A percentile compares a stretch with the other conserved stretches of the same genome.
phyloP scores from a whole-genome alignment of 192 early-diverging fungal species.

The Martensiomyces pterosporus region DNA sequence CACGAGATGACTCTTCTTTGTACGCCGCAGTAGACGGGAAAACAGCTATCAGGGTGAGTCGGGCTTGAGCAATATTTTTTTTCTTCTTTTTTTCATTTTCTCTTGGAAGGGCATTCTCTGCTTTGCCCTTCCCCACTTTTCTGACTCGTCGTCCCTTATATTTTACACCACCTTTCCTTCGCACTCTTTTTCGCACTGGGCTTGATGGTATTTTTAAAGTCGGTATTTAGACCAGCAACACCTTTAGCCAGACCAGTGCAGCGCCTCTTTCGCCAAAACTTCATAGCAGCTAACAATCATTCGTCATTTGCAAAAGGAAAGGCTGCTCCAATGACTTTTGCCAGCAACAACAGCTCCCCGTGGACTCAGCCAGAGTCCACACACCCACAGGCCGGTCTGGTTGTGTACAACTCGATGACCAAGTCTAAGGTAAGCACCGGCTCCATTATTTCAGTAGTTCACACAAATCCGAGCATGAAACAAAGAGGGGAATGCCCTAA shows the following conservation, averaged over 20 bases:
- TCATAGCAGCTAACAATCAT: background rate
- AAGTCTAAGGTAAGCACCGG: slow-evolving; percentile 63
- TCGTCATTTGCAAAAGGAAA: background rate
- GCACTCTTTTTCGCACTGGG: too few species aligned
- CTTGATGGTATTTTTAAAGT: background rate
- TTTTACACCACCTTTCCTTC: background rate
- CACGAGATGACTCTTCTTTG: too few species aligned
- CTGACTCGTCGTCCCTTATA: too few species aligned
- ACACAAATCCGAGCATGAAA: too few species aligned
- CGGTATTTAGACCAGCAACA: background rate
- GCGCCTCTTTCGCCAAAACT: background rate
- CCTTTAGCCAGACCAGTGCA: background rate
- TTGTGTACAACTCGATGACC: slow-evolving; percentile 82
- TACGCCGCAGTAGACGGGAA: too few species aligned
- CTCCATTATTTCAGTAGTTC: too few species aligned
- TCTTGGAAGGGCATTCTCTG: too few species aligned
- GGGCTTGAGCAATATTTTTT: too few species aligned
- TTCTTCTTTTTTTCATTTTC: too few species aligned
- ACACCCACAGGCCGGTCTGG: slow-evolving; percentile 36
- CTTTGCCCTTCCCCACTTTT: too few species aligned
- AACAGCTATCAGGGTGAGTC: too few species aligned
- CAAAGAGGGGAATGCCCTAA: too few species aligned
- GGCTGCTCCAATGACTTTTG: slow-evolving; percentile 22
- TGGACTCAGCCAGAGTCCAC: slow-evolving; percentile 40
- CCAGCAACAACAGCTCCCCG: slow-evolving; percentile 31